Base-by-base conservation (phyloP, 805 yeast species). In the Teunomyces cretensis region DNA sequence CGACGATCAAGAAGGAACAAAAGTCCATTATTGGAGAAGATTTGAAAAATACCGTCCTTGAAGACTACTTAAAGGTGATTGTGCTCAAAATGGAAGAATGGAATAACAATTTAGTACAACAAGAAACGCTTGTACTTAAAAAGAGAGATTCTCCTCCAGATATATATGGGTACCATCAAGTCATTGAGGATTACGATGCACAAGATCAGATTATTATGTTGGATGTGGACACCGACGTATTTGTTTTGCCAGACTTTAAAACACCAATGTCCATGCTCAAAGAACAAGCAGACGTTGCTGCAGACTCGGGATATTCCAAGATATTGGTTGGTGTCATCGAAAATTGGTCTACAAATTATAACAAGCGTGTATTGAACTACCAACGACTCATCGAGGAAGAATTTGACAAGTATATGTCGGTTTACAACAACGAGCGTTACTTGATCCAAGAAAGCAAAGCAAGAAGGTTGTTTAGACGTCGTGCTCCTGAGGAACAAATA, bases 211-310 rank as follows among this genome's bases (percentile, higher is more conserved):
- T 64, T 4, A 48, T 69, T 7, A 54, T 52, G 41, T 43, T 62
- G 22, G 73, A 66, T 19, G 60, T 67, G 26, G 68, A 62, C 46
- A 79, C 81, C 11, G 70, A 78, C 12, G 73, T 70, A 2, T 74
- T 74, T 41, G 88, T 84, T 19, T 67, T 89, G 44, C 88, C 88
- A 44, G 94, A 89, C 44, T 86, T 89, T 43, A 84, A 82, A 48
- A 83, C 86, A 4, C 83, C 90, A 24, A 83, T 87, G 61, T 81
- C 86, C 49, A 85, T 89, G 84, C 80, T 89, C 46, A 83, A 84
- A n/a, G 96, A 89, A 58, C 96, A 90, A 62, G 84, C 88, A 12
- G 95, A 86, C 49, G 91, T 86, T 6, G 94, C 96, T 0, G 87
- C 90, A 0, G 91, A 85, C 27, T 81, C 92, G 2, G 88, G 88